A percentile compares a stretch with the other conserved stretches of the same genome.
phyloP scores from a whole-genome alignment of 2,329 filamentous ascomycete species.

The Zymoseptoria passerinii region DNA sequence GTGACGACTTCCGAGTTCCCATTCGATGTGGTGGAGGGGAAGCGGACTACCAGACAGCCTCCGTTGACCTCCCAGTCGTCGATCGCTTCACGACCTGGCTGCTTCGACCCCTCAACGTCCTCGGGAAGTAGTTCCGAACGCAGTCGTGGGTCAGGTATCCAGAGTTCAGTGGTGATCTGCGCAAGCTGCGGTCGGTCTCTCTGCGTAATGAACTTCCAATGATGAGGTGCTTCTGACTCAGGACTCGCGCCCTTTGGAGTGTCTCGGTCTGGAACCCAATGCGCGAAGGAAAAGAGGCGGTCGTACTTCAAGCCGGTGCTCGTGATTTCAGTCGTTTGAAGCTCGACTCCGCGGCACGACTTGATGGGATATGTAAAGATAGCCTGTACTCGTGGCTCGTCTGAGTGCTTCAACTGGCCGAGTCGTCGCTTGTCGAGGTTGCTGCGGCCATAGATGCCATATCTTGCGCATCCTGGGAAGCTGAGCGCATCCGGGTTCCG shows the following conservation, averaged over 20 bases:
- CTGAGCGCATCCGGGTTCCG: not conserved
- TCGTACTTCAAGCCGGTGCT: slow-evolving; percentile 39
- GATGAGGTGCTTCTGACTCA: slow-evolving; percentile 34
- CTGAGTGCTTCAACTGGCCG: not conserved
- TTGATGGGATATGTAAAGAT: slow-evolving; percentile 44
- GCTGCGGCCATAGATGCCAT: not conserved
- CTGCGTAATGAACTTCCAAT: slow-evolving; percentile 66
- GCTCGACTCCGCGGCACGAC: slow-evolving; percentile 35
- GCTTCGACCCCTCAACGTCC: slow-evolving; percentile 3
- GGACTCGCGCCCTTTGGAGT: slow-evolving; percentile 7
- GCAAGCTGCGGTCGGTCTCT: slow-evolving; percentile 63
- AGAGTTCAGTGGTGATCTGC: slow-evolving; percentile 58
- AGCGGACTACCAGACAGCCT: slow-evolving; percentile 58
- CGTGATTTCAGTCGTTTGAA: slow-evolving; percentile 33
- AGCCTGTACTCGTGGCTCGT: slow-evolving; percentile 16
- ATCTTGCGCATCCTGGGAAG: not conserved
- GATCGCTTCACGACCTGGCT: not conserved
- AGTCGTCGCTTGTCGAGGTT: not conserved
- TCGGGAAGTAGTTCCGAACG: slow-evolving; percentile 2
- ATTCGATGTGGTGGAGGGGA: slow-evolving; percentile 39
- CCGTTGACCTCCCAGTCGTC: slow-evolving; percentile 45
- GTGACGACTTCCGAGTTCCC: slow-evolving; percentile 44
- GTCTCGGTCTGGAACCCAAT: slow-evolving; percentile 37
- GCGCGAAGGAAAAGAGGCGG: slow-evolving; percentile 54
- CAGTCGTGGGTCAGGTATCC: slow-evolving; percentile 51